Conservation (phyloP, 176 grass and related monocot species). For the Zea luxurians region DNA sequence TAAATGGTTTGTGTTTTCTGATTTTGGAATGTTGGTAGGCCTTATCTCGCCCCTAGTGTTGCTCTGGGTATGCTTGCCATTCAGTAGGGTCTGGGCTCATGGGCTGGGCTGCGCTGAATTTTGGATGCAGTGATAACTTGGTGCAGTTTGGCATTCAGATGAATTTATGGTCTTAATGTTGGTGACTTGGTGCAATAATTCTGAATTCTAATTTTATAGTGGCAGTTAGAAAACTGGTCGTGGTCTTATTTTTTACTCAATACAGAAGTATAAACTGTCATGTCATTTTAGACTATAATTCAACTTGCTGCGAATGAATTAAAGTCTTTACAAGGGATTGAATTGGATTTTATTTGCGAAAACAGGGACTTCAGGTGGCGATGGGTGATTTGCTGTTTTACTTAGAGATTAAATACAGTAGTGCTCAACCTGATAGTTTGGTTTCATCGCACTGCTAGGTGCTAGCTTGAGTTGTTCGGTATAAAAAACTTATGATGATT, state of each 20-base stretch:
- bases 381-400: neutral
- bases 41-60: neutral
- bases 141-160: neutral
- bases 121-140: neutral
- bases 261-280: neutral
- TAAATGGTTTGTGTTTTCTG: too few species aligned
- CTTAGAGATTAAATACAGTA: neutral
- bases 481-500: neutral
- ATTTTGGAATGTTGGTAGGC: slow-evolving; percentile 7
- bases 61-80: neutral
- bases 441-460: slow-evolving; percentile 6
- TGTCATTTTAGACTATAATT: slow-evolving; percentile 23
- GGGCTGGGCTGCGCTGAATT: too few species aligned
- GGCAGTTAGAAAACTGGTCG: neutral
- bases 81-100: neutral
- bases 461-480: neutral
- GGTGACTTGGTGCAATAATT: neutral
- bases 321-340: neutral
- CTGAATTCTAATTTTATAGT: slow-evolving; percentile 9
- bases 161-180: neutral
- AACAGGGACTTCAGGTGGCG: neutral
- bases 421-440: neutral
- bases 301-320: neutral
- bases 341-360: neutral
- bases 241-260: neutral